These are phyloP conservation scores for Irpex rosettiformis DNA, from an alignment of 1,284 basidiomycete genomes.

Conservation along the genomic window DNA sequence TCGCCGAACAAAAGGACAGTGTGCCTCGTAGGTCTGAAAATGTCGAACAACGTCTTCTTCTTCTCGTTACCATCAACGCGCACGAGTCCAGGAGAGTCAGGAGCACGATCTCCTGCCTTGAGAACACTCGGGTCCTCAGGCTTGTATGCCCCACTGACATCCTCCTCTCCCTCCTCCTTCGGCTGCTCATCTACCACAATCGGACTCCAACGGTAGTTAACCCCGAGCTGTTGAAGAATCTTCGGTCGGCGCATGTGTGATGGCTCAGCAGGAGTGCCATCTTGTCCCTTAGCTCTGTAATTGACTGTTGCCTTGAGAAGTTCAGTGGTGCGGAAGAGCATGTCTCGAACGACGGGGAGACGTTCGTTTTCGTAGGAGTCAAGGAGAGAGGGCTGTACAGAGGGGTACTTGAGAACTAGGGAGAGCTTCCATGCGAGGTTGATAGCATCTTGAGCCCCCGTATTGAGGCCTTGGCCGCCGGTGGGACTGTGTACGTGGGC, in stretches of 20 bases:
- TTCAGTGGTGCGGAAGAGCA: conserved; percentile 17
- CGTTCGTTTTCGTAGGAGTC: conserved; percentile 23
- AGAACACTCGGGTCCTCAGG: conserved; percentile 11
- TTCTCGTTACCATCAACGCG: background rate
- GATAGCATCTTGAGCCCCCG: conserved; percentile 16
- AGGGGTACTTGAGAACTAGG: conserved; percentile 12
- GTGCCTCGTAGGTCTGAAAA: conserved; percentile 22
- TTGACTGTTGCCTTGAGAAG: background rate
- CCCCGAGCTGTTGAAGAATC: conserved; percentile 28
- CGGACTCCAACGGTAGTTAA: conserved; percentile 31
- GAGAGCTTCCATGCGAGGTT: conserved; percentile 27
- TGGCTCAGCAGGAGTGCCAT: background rate
- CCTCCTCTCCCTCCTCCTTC: conserved; percentile 1
- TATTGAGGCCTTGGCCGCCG: conserved; percentile 18
- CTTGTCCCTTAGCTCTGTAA: background rate
- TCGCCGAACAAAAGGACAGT: conserved; percentile 26
- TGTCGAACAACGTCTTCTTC: conserved; percentile 23
- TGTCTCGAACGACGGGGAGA: conserved; percentile 23
- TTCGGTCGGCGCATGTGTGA: conserved; percentile 8
- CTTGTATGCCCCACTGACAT: conserved; percentile 15
- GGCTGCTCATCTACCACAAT: conserved; percentile 28
- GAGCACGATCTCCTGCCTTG: conserved; percentile 26
- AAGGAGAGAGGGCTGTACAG: conserved; percentile 16
- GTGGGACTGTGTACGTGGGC: conserved; percentile 18
- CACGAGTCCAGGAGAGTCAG: conserved; percentile 18